A percentile compares a stretch with the other conserved stretches of the same genome.
These are phyloP conservation scores for Acanthamoeba castellanii DNA, from an alignment of 208 protist species.

Conservation along the genomic window DNA sequence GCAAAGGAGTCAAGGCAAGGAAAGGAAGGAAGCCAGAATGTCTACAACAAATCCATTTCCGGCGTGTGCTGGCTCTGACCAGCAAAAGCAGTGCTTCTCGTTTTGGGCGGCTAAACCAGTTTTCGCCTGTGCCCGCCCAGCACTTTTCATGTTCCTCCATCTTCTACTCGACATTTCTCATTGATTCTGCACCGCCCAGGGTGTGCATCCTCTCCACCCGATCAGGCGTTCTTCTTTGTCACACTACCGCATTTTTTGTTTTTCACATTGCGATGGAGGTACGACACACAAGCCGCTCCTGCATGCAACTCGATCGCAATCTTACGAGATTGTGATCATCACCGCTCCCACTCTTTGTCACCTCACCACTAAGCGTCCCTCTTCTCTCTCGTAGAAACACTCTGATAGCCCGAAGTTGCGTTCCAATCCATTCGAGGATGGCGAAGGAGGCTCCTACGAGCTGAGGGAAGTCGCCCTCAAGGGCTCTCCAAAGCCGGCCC, in stretches of 20 bases:
- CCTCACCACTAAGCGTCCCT: neutral
- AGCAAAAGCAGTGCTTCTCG: neutral
- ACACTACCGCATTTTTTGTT: neutral
- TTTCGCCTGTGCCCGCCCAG: neutral
- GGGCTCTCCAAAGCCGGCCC: neutral
- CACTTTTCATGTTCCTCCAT: neutral
- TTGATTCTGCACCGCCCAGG: neutral
- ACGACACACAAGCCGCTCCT: neutral
- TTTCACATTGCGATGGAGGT: neutral
- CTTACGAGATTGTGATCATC: too few relatives aligned
- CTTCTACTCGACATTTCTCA: conserved; percentile 1
- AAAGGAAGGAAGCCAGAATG: neutral
- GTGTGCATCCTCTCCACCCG: neutral
- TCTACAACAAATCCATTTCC: neutral
- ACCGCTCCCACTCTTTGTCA: neutral
- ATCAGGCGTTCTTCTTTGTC: neutral
- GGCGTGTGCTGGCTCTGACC: neutral
- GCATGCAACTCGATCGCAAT: too few relatives aligned
- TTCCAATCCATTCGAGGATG: neutral
- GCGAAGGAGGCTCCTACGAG: neutral
- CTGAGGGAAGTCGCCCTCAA: neutral
- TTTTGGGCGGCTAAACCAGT: neutral
- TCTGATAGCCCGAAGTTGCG: neutral
- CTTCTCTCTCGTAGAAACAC: neutral
- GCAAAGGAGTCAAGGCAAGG: too few relatives aligned